Base-by-base conservation (phyloP, 768 basidiomycete species). In the Auricularia cornea region DNA sequence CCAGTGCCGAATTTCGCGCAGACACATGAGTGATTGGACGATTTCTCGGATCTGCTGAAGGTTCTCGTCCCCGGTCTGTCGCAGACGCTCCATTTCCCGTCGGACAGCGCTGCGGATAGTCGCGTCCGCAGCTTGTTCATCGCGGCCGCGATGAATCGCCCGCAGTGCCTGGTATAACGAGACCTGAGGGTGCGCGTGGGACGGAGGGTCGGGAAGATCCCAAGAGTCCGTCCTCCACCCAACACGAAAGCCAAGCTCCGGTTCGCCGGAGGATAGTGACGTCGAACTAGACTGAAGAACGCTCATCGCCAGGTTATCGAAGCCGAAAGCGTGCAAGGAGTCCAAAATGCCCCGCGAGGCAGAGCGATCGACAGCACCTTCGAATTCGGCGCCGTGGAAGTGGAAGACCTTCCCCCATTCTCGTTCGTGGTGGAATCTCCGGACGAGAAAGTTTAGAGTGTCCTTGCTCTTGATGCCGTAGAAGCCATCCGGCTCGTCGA, bases 401-500 rank as follows among this genome's bases (percentile, higher is more conserved):
- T 83, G 83, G 68, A 98, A 92, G 0, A 95, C 94, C 70, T 89
- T 91, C 54, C 88, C 86, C 90, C 94, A 96, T 70, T 95, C 89
- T 23, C 86, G 82, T 73, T 99, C 97, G 66, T 99, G 97, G 68
- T 92, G 90, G 66, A 96, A 88, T 11, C 92, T 85, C 66, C 86
- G 88, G 60, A 94, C 79, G 38, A 99, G 81, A 62, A 94, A 90
- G 52, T 83, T 81, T 29, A 85, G 82, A n/a, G 91, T 81, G 70
- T 98, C 86, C 33, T 80, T 74, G 6, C 89, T 86, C 65, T 87
- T 81, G 64, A 98, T 94, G 4, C 94, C 94, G 73, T 99, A 99
- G 72, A 99, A 99, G 1, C 97, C 94, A 69, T 99, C 97, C 0
- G 95, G 95, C 72, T 99, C 97, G 70, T 97, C 95, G 64, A 99